Evolutionary conservation across 2,329 filamentous ascomycete genomes (phyloP).

Genomic region (Monosporascus cannonballus): DNA sequence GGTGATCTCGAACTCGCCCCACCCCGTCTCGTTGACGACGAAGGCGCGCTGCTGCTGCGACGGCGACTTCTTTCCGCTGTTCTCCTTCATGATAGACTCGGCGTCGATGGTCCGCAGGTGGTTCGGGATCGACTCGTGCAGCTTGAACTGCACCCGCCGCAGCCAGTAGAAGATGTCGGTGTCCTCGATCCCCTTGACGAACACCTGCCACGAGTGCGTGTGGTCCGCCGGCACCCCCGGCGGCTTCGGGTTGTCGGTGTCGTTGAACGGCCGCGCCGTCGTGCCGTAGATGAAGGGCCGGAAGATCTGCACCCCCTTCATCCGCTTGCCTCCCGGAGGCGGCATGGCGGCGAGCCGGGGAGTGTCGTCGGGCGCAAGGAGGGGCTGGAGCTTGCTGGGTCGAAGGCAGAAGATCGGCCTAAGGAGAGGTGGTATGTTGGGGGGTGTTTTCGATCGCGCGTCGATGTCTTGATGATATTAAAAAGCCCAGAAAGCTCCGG

Average conservation of each 20-base stretch:
- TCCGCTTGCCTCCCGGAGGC: slow-evolving; percentile 55
- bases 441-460: no score
- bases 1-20: slow-evolving; percentile 96
- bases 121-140: slow-evolving; percentile 95
- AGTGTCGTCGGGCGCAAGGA: not conserved
- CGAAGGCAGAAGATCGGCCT: not conserved
- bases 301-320: slow-evolving; percentile 59
- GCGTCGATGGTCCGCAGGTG: slow-evolving; percentile 63
- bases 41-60: slow-evolving; percentile 56
- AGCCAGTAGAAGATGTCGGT: slow-evolving; percentile 94
- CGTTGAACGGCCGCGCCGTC: slow-evolving; percentile 73
- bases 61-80: slow-evolving; percentile 19
- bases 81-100: slow-evolving; percentile 25
- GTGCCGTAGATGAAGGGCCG: slow-evolving; percentile 70
- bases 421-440: not conserved
- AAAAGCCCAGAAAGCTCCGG: no score
- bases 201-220: slow-evolving; percentile 95
- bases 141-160: slow-evolving; percentile 94
- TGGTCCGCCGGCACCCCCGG: slow-evolving; percentile 77
- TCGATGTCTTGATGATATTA: no score
- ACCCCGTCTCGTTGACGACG: slow-evolving; percentile 84
- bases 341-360: slow-evolving; percentile 40
- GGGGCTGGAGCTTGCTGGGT: slow-evolving; percentile 3
- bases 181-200: slow-evolving; percentile 83
- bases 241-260: slow-evolving; percentile 71